These are phyloP conservation scores for Cystobasidium tubakii DNA, from an alignment of 768 basidiomycete genomes.

Conservation along the genomic window DNA sequence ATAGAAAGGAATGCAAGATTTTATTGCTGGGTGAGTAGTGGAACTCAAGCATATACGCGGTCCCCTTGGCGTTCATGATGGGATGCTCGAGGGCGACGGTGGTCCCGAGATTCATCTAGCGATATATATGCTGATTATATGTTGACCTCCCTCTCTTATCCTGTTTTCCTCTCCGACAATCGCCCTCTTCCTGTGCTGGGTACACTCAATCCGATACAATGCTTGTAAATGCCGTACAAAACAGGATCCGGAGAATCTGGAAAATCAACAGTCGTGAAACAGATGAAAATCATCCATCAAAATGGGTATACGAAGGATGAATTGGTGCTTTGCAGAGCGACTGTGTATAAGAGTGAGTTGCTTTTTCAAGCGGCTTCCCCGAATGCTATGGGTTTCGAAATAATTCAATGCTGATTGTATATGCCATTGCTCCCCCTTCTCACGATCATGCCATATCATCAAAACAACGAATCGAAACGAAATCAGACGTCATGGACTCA, in stretches of 20 bases:
- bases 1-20: slow-evolving; percentile 86
- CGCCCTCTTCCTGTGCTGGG: no score
- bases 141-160: no score
- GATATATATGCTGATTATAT: no score
- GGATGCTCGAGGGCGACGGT: no score
- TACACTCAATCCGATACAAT: no score
- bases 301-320: slow-evolving; percentile 76
- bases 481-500: slow-evolving; percentile 67
- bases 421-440: not conserved
- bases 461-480: no score
- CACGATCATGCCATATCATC: not conserved
- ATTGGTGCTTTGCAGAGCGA: slow-evolving; percentile 66
- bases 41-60: no score
- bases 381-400: not conserved
- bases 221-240: no score
- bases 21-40: slow-evolving; percentile 70
- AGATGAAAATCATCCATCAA: slow-evolving; percentile 98
- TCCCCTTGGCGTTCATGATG: no score
- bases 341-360: slow-evolving; percentile 62
- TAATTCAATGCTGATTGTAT: not conserved
- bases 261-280: slow-evolving; percentile 92
- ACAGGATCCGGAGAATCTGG: slow-evolving; percentile 90
- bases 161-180: no score
- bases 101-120: no score
- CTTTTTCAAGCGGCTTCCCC: no score